A percentile compares a stretch with the other conserved stretches of the same genome.
Conservation (phyloP, 371 early-diverging fungal genomes). For the Rhizopus stolonifer region DNA sequence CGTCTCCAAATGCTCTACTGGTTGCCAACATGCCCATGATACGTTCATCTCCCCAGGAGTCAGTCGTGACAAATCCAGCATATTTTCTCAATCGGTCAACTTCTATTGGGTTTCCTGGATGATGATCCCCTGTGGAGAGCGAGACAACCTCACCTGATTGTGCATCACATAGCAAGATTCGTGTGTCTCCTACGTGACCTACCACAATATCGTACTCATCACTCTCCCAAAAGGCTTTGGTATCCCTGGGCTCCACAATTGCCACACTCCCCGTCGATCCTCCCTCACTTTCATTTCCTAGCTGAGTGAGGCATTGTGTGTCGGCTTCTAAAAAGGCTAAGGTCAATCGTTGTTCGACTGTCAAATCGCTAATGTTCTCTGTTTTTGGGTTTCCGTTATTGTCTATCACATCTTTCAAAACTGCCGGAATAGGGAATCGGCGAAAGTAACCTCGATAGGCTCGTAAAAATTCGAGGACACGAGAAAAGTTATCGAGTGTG, state of each 20-base stretch:
- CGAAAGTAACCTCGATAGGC: conserved; percentile 48
- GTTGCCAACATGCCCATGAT: conserved; percentile 71
- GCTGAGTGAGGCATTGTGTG: conserved; percentile 25
- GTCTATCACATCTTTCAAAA: conserved; percentile 28
- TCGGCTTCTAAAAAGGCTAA: conserved; percentile 59
- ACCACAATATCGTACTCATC: conserved; percentile 52
- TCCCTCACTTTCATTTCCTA: conserved; percentile 33
- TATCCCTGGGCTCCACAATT: conserved; percentile 56
- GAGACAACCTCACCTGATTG: conserved; percentile 50
- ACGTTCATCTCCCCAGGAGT: conserved; percentile 79
- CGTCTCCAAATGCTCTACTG: conserved; percentile 75
- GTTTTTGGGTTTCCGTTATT: conserved; percentile 15
- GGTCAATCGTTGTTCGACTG: conserved; percentile 59
- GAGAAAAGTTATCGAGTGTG: conserved; percentile 34
- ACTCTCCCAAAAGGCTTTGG: conserved; percentile 60
- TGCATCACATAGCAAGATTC: conserved; percentile 60
- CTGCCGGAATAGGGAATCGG: conserved; percentile 36
- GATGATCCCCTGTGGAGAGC: conserved; percentile 63
- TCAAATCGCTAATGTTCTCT: conserved; percentile 27
- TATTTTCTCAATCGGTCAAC: conserved; percentile 56
- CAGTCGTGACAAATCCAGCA: conserved; percentile 65
- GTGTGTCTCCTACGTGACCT: conserved; percentile 67
- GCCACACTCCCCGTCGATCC: conserved; percentile 67
- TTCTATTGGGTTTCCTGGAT: conserved; percentile 60
- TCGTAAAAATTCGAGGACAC: conserved; percentile 29